Evolutionary conservation across 805 yeast genomes (phyloP).

Genomic region (Yarrowia osloensis): DNA sequence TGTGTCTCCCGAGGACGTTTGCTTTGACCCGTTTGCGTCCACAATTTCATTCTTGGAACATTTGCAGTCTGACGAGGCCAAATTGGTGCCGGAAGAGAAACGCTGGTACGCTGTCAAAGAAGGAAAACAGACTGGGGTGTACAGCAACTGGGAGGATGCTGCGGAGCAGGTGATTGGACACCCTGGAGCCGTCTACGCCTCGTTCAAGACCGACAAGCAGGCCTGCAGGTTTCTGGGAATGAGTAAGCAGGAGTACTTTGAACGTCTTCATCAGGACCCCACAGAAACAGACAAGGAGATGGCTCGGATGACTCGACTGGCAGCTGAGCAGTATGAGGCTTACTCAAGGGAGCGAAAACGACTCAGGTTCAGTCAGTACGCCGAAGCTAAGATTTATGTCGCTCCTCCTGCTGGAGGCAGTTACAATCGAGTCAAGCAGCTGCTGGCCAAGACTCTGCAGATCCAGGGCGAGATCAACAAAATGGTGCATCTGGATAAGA

Average conservation of each 20-base stretch:
- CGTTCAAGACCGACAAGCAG: neutral
- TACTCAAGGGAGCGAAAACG: neutral
- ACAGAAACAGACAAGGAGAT: neutral
- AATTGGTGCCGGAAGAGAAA: neutral
- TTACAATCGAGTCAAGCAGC: neutral
- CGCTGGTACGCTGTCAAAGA: neutral
- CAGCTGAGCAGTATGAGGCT: neutral
- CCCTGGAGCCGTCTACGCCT: neutral
- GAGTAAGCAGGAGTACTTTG: neutral
- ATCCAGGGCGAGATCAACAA: conserved; percentile 8
- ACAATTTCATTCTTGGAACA: neutral
- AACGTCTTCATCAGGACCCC: neutral
- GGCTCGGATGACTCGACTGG: too few species aligned
- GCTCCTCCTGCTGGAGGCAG: neutral
- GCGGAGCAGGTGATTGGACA: neutral
- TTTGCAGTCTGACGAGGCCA: neutral
- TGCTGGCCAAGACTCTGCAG: neutral
- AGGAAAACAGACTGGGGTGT: neutral
- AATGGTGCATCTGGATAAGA: neutral
- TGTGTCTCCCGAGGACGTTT: neutral
- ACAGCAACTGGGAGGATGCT: neutral
- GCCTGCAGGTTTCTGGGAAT: neutral
- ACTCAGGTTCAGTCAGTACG: neutral
- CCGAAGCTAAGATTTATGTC: neutral
- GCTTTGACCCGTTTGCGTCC: neutral